Evolutionary conservation across 768 basidiomycete genomes (phyloP).

Genomic region (Phaeolepiota aurea): DNA sequence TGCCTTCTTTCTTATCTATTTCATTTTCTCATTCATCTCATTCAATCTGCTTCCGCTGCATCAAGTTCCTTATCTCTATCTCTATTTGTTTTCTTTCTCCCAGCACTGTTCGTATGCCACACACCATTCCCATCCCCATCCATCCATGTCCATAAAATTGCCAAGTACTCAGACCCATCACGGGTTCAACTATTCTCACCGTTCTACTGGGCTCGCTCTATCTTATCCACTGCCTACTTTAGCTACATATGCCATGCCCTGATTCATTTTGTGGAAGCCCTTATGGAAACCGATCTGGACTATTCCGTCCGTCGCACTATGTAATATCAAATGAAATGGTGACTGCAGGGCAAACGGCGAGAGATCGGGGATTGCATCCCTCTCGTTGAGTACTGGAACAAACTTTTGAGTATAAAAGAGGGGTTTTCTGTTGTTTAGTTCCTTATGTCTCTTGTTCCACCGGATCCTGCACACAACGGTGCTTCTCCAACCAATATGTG

Average conservation of each 20-base stretch:
- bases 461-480: conserved; percentile 34
- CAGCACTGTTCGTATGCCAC: background rate
- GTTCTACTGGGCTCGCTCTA: conserved; percentile 1
- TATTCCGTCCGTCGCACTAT: no score
- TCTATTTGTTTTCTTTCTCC: no score
- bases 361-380: no score
- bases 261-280: no score
- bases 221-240: no score
- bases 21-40: conserved; percentile 7
- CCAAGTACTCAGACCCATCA: background rate
- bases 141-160: background rate
- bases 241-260: no score
- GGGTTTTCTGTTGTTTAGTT: no score
- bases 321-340: no score
- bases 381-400: no score
- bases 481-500: conserved; percentile 38
- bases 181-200: conserved; percentile 1
- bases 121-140: background rate
- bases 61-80: conserved; percentile 13
- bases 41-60: conserved; percentile 6
- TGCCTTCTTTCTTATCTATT: conserved; percentile 8
- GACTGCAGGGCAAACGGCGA: no score
- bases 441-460: conserved; percentile 55
- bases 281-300: no score
- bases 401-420: no score